phyloP scores from a whole-genome alignment of 2,329 filamentous ascomycete genomes.

The Rhytidhysteron rufulum region DNA sequence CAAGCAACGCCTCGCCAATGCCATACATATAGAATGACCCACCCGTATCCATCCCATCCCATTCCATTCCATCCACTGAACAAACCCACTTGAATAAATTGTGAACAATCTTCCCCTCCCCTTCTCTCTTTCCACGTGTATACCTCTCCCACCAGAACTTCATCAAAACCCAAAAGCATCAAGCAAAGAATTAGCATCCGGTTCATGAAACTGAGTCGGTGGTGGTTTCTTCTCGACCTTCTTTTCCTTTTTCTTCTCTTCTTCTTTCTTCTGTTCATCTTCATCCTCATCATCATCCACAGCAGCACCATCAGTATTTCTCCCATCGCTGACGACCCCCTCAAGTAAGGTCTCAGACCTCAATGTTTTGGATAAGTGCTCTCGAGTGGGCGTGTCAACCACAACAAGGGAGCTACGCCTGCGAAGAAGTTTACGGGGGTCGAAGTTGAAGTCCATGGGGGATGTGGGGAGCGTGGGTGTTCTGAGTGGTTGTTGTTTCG shows the following conservation, averaged over 20 bases:
- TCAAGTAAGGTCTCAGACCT: conserved; percentile 9
- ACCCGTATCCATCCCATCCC: no score
- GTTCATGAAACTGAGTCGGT: conserved; percentile 83
- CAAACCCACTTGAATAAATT: no score
- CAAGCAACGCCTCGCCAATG: no score
- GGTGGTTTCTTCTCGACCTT: conserved; percentile 51
- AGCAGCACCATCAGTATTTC: conserved; percentile 1
- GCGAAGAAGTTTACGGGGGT: conserved; percentile 65
- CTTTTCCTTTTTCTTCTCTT: conserved; percentile 32
- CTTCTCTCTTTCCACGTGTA: no score
- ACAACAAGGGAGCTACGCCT: conserved; percentile 76
- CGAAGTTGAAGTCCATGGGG: conserved; percentile 37
- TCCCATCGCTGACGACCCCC: conserved; percentile 17
- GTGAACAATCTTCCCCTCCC: no score
- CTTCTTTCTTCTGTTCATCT: conserved; percentile 28
- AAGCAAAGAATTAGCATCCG: conserved; percentile 81
- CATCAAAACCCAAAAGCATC: conserved; percentile 86
- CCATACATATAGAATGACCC: no score
- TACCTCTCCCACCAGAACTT: no score
- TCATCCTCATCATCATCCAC: conserved; percentile 11
- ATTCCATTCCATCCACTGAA: no score
- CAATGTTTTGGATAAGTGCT: conserved; percentile 20
- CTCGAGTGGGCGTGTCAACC: conserved; percentile 59
- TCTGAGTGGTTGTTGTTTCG: no score
- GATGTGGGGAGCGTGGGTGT: conserved; percentile 17